Base-by-base conservation (phyloP, 805 yeast species). In the Wickerhamiella azymoides region DNA sequence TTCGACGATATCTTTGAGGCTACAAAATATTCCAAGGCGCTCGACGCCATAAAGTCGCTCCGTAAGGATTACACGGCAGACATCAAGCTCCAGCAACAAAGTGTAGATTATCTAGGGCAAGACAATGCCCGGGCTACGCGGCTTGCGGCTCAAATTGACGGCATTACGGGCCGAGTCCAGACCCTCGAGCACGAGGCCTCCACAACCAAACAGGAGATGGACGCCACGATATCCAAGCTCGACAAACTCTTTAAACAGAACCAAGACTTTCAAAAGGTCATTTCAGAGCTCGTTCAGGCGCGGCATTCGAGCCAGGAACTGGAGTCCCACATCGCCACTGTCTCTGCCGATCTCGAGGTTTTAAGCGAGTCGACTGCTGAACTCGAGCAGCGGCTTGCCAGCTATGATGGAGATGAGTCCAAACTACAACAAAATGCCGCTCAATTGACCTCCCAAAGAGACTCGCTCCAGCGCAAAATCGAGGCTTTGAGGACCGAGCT, bases 1-100 rank as follows among this genome's bases (percentile, higher is more conserved):
- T 93, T 92, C 56, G 98, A 92, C 61, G 98, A 92, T 62, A 89
- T 92, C 8, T 92, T 92, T 57, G 96, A 92, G 62, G 96, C 96
- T 0, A 75, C 85, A 53, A 86, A 84, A 60, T 93, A 83, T 57
- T 85, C 96, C 1, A 89, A 84, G 58, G 94, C 92, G 0, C 66
- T 92, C 32, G 96, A 88, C 48, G 76, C 74, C 45, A 68, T 92
- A 56, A 88, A 86, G 57, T 61, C 60, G 1, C 74, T 86, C 36
- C 75, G 82, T 45, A 89, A 88, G 55, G 93, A 84, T 38, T 74
- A 84, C 73, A 66, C 77, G 10, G 66, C 70, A 1, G 94, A 86
- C 49, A 79, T 84, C 32, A 82, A 79, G 55, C 61, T 89, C 9
- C 68, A 86, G 40, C 79, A 81, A 51, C 85, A 83, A 55, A 77